Evolutionary conservation across 1,139 yeast species (phyloP), one percentile per base, ranked within the genome.

Genomic region (Geotrichum reessii): DNA sequence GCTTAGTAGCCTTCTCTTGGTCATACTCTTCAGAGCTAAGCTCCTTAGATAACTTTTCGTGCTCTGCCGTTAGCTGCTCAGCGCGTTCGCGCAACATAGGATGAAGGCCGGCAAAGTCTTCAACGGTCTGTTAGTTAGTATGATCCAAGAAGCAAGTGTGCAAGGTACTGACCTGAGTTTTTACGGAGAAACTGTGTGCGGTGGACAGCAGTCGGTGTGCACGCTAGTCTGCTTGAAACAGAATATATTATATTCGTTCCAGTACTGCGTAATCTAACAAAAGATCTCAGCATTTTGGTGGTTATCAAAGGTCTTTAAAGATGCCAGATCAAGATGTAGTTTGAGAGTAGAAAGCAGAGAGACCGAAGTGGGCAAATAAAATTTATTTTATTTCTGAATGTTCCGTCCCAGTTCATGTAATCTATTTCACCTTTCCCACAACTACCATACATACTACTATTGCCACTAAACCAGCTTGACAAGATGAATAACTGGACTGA

Each of bases 71-170:
- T 69, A 87, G 75, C 6, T 71, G 64, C 51, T 79, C 78, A 0
- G 95, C 95, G 67, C 89, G 77, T 65, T 82, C 74, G 48, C 84
- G 64, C n/a, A 89, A 73, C 3, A 84, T 73, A 0, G 92, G 90
- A 64, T 84, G 87, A 14, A 86, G 55, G 9, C 56, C 55, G 12
- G 58, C 46, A 31, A 31, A 47, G 33, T 31, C 53, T 55, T 11
- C 22, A 5, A 8, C 8, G 28, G 28, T 2, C 28, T 46, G 48
- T 46, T 46, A 46, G 48, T 8, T 17, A 17, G 19, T 17, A 19
- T n/a, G 21, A 37, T 37, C 21, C 21, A 14, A 17, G 7, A 17
- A n/a, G 19, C n/a, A 17, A 5, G 44, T 19, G 8, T n/a, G 19
- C 14, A 8, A 7, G 7, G 17, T 37, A 37, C 44, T 49, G 42